phyloP scores from a whole-genome alignment of 2,329 filamentous ascomycete species.

The Botrytis elliptica region DNA sequence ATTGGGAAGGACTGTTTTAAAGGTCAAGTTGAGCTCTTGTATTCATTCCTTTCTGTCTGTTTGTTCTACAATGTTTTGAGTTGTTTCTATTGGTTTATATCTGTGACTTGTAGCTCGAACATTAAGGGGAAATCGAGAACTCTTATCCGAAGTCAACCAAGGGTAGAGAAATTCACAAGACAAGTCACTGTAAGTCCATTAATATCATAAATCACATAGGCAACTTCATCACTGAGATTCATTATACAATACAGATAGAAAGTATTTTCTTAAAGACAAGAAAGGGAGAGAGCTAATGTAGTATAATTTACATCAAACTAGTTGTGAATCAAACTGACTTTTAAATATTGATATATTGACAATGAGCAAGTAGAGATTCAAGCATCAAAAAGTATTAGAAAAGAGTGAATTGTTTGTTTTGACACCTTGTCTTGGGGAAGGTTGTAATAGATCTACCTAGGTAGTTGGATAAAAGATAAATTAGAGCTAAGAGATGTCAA shows the following conservation, averaged over 20 bases:
- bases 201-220: not conserved
- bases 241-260: not conserved
- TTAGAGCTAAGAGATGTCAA: not conserved
- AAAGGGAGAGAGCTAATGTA: not conserved
- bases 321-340: not conserved
- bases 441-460: not conserved
- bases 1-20: too few relatives aligned
- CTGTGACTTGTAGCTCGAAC: rapidly evolving
- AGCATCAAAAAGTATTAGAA: not conserved
- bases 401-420: not conserved
- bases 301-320: not conserved
- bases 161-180: not conserved
- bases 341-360: not conserved
- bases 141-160: not conserved
- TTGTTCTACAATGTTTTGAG: not conserved
- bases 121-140: not conserved
- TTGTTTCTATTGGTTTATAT: not conserved
- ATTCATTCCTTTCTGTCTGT: not conserved
- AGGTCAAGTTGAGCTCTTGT: not conserved
- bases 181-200: not conserved
- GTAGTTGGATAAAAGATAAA: not conserved
- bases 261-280: not conserved
- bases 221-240: too few relatives aligned
- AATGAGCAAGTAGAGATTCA: too few relatives aligned
- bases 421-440: not conserved